These are phyloP conservation scores for Pseudopyrenochaeta lycopersici DNA, from an alignment of 2,329 filamentous ascomycete genomes.

Conservation along the genomic window DNA sequence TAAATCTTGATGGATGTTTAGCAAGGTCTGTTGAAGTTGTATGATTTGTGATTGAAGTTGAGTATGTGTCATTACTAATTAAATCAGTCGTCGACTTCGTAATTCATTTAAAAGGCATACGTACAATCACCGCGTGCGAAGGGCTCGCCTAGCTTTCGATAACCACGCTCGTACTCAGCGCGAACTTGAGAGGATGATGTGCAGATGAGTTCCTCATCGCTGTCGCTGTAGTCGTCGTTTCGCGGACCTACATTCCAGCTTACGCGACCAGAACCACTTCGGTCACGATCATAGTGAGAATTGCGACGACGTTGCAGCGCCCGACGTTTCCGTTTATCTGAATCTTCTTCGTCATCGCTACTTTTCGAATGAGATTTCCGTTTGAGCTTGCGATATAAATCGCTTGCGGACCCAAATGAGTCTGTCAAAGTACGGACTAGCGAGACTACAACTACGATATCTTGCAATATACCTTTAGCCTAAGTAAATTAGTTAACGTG, in stretches of 20 bases:
- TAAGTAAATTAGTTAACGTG: slow-evolving; percentile 15
- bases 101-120: neutral
- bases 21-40: slow-evolving; percentile 37
- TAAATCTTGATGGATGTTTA: slow-evolving; percentile 40
- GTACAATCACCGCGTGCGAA: slow-evolving; percentile 44
- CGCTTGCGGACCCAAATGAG: slow-evolving; percentile 39
- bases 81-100: slow-evolving; percentile 8
- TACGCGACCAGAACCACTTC: slow-evolving; percentile 11
- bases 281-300: slow-evolving; percentile 21
- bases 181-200: slow-evolving; percentile 33
- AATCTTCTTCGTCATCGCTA: slow-evolving; percentile 22
- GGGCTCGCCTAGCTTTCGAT: slow-evolving; percentile 36
- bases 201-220: slow-evolving; percentile 39
- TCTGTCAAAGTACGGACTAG: slow-evolving; percentile 40
- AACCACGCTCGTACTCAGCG: slow-evolving; percentile 41
- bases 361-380: slow-evolving; percentile 21
- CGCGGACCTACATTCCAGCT: slow-evolving; percentile 21
- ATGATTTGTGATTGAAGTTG: slow-evolving; percentile 47
- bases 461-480: slow-evolving; percentile 36
- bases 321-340: neutral
- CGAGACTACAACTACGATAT: slow-evolving; percentile 40
- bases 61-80: slow-evolving; percentile 35
- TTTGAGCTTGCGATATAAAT: slow-evolving; percentile 43
- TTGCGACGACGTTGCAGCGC: slow-evolving; percentile 20
- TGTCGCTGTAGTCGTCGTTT: slow-evolving; percentile 29